Percentiles rank a stretch among this genome's conserved stretches.
These are phyloP conservation scores for Periconia sp. DNA, from an alignment of 2,329 filamentous ascomycete genomes.

Conservation along the genomic window DNA sequence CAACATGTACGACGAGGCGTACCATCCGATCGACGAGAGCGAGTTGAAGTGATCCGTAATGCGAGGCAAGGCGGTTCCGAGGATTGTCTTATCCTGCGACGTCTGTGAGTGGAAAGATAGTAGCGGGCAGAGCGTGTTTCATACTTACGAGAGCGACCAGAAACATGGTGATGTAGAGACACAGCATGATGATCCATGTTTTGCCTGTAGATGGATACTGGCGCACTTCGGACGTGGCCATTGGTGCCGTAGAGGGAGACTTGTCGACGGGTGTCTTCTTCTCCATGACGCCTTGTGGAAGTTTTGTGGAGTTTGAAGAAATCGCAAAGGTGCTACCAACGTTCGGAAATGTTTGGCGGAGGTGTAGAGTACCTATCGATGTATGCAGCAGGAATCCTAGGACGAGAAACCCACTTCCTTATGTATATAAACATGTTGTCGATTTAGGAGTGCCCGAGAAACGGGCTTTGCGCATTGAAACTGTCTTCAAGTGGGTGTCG, in stretches of 20 bases:
- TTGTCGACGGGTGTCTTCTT: neutral
- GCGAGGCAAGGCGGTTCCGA: conserved; percentile 30
- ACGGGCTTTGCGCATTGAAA: neutral
- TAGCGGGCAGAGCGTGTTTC: neutral
- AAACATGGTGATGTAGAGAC: conserved; percentile 8
- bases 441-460: neutral
- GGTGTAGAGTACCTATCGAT: too few species aligned
- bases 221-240: neutral
- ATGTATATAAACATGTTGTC: neutral
- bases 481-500: neutral
- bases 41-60: conserved; percentile 34
- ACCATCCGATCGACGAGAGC: conserved; percentile 31
- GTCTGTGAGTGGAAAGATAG: neutral
- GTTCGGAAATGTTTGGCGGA: neutral
- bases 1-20: conserved; percentile 46
- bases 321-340: neutral
- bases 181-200: conserved; percentile 4
- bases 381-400: neutral
- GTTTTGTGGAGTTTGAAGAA: neutral
- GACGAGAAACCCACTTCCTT: neutral
- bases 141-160: conserved; percentile 5
- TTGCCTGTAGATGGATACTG: conserved; percentile 5
- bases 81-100: conserved; percentile 7
- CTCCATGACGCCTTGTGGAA: neutral
- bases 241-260: neutral